Evolutionary conservation across 2,329 filamentous ascomycete genomes (phyloP).

Genomic region (Chrysoporthe cubensis): DNA sequence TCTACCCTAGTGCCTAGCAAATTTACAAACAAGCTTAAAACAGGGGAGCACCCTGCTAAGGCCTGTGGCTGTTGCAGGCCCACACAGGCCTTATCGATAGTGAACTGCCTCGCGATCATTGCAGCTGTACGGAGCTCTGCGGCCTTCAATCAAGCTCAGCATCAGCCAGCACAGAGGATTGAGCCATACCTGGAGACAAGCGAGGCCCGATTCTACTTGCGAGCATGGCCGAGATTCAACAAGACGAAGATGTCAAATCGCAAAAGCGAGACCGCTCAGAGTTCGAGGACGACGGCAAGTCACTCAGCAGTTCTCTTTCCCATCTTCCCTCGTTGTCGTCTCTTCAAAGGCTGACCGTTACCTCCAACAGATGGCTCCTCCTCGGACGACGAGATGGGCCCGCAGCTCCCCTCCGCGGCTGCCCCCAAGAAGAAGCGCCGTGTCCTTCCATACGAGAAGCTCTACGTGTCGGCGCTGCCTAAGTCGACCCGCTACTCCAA

Average conservation of each 20-base stretch:
- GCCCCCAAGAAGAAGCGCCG: conserved; percentile 88
- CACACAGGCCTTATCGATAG: conserved; percentile 8
- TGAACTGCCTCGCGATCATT: conserved; percentile 3
- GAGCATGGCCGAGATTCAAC: conserved; percentile 38
- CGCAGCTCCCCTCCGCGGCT: conserved; percentile 79
- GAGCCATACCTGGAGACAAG: too few relatives aligned
- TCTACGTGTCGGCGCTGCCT: conserved; percentile 90
- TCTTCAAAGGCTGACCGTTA: conserved; percentile 12
- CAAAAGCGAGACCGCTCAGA: conserved; percentile 62
- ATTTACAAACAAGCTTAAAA: neutral
- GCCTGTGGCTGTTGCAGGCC: neutral
- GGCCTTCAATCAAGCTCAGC: neutral
- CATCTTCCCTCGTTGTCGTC: neutral
- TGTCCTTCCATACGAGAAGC: conserved; percentile 89
- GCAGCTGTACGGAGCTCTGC: neutral
- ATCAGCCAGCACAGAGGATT: neutral
- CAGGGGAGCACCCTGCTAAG: neutral
- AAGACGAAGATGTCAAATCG: conserved; percentile 41
- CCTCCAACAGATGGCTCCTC: conserved; percentile 59
- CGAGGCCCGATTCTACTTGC: neutral
- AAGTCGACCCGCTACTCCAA: conserved; percentile 83
- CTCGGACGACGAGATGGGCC: conserved; percentile 91
- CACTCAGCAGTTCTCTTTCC: neutral
- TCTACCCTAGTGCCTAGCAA: neutral
- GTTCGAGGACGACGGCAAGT: conserved; percentile 50